These are phyloP conservation scores for Plasmodium berghei DNA, from an alignment of 169 alveolate genomes.

Conservation along the genomic window DNA sequence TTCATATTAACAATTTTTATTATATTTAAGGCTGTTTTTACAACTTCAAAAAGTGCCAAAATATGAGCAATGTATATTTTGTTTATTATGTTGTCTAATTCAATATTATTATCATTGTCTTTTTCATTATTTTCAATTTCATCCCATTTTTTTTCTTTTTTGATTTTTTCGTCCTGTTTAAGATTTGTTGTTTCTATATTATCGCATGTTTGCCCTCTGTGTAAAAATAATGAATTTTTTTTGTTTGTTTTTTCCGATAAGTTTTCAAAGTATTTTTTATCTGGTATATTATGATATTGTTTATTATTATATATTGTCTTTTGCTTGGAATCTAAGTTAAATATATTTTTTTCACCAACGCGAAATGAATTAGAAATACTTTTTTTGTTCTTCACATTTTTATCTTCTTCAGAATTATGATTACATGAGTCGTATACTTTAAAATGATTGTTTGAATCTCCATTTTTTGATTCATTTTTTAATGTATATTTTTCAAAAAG, in stretches of 20 bases:
- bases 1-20: conserved; percentile 49
- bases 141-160: neutral
- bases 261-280: neutral
- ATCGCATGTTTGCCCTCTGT: neutral
- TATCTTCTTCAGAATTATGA: neutral
- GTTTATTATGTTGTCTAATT: conserved; percentile 22
- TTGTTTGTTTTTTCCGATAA: neutral
- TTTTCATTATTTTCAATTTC: neutral
- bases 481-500: conserved; percentile 45
- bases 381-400: neutral
- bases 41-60: conserved; percentile 44
- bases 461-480: conserved; percentile 9
- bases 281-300: too few species aligned
- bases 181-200: neutral
- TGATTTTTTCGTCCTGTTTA: neutral
- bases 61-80: conserved; percentile 53
- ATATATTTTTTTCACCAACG: neutral
- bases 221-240: neutral
- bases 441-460: neutral
- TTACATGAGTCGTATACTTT: too few species aligned
- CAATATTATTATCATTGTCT: neutral
- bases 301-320: neutral
- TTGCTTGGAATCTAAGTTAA: neutral
- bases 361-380: neutral
- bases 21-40: conserved; percentile 50